A percentile compares a stretch with the other conserved stretches of the same genome.
phyloP scores from a whole-genome alignment of 805 yeast species.

The Saturnispora sekii region DNA sequence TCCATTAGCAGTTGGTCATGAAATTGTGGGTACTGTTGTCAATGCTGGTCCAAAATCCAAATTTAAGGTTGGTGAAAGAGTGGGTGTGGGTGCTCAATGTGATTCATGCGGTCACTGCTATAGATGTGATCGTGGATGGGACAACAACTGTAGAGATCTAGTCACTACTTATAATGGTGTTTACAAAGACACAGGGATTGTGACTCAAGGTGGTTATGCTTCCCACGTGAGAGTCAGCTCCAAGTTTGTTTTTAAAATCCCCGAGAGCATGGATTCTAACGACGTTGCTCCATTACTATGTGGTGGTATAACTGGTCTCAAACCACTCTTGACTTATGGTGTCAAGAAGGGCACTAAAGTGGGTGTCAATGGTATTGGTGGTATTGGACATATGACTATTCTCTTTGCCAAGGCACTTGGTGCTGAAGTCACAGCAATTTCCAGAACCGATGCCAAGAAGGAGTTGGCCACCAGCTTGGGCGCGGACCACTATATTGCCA shows the following conservation, averaged over 20 bases:
- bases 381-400: conserved; percentile 36
- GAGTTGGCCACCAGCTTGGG: conserved; percentile 41
- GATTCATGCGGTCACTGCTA: conserved; percentile 31
- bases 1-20: conserved; percentile 33
- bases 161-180: conserved; percentile 42
- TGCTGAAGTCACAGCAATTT: conserved; percentile 47
- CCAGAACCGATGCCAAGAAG: conserved; percentile 39
- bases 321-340: conserved; percentile 34
- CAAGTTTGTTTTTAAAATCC: conserved; percentile 38
- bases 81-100: conserved; percentile 40
- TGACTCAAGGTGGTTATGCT: conserved; percentile 40
- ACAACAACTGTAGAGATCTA: conserved; percentile 38
- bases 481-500: conserved; percentile 45
- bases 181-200: conserved; percentile 36
- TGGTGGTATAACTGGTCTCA: conserved; percentile 45
- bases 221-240: conserved; percentile 36
- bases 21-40: conserved; percentile 35
- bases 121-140: conserved; percentile 29
- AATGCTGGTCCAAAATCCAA: conserved; percentile 27
- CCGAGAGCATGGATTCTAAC: conserved; percentile 32
- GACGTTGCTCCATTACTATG: conserved; percentile 45
- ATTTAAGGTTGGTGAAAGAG: conserved; percentile 37
- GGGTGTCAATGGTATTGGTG: conserved; percentile 40
- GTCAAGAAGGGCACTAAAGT: conserved; percentile 40
- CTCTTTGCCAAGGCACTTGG: conserved; percentile 50